Base-by-base conservation (phyloP, 2,329 filamentous ascomycete genomes). In the Xylariaceae sp. region DNA sequence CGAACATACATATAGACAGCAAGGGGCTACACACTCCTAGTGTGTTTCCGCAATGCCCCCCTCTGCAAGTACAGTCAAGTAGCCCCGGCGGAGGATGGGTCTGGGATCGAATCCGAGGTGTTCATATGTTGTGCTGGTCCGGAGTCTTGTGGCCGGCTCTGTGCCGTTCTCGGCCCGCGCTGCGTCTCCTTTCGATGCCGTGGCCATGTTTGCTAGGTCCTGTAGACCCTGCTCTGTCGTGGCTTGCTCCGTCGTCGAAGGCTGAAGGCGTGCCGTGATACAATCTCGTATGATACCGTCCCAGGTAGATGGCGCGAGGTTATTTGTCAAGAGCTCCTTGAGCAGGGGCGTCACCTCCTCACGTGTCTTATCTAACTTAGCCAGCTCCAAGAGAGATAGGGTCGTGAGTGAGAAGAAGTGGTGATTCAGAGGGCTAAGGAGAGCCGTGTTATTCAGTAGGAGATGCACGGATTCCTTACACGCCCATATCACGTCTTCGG, bases 341-440 rank as follows among this genome's bases (percentile, higher is more conserved):
- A 88, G 76, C 6, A 83, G 75, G 58, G 76, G 75, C 11, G 76
- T 76, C 0, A 85, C 85, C 64, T 86, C 83, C 4, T 84, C 81
- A 50, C 78, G 79, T 2, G 81, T 83, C 61, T 75, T 77, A 7
- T 84, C 80, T 7, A 81, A 73, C 65, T 81, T 82, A 37, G 75
- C 74, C 39, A 90, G 76, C 64, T 87, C 83, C 52, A 83, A 73
- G 3, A 91, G 75, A n/a, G 82, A 81, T 67, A 88, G 76, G 9
- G 82, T 77, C 1, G 81, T 78, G 8, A 90, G 76, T 10, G 79
- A 80, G 56, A 81, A 80, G 64, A 88, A 87, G 68, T 90, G 86
- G 68, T 89, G 85, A 57, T 84, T 85, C 50, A 90, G 74, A 0
- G 88, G 87, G 56, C 80, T 86, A 51, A 83, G 75, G 6, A 86